phyloP scores from a whole-genome alignment of 345 rosid genomes.

The Murraya paniculata region DNA sequence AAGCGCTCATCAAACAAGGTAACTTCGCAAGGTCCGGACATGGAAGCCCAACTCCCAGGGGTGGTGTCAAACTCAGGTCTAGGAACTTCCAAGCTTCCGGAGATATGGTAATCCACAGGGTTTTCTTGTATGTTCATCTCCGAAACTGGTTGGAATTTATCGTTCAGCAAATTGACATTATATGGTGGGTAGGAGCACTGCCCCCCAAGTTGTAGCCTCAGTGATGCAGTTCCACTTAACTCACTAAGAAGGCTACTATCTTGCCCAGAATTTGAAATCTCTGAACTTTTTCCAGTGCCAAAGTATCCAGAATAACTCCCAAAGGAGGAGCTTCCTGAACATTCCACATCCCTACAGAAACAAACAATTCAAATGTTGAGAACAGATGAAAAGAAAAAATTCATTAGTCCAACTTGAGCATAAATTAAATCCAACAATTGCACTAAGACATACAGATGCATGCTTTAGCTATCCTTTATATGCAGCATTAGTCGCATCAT shows the following conservation, averaged over 20 bases:
- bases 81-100: conserved; percentile 56
- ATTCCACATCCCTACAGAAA: conserved; percentile 58
- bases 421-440: not conserved
- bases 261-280: conserved; percentile 60
- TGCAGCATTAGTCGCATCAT: not conserved
- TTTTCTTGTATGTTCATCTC: conserved; percentile 50
- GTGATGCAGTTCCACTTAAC: conserved; percentile 45
- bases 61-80: conserved; percentile 39
- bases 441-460: not conserved
- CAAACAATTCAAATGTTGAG: not conserved
- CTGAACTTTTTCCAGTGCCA: conserved; percentile 54
- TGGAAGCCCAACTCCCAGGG: conserved; percentile 58
- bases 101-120: conserved; percentile 49
- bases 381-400: not conserved
- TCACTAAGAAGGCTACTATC: conserved; percentile 63
- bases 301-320: conserved; percentile 72
- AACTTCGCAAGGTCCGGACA: conserved; percentile 49
- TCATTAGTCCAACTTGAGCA: not conserved
- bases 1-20: conserved; percentile 56
- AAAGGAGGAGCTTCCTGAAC: conserved; percentile 70
- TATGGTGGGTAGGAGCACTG: conserved; percentile 47
- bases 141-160: conserved; percentile 45
- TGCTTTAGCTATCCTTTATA: not conserved
- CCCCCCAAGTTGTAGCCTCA: conserved; percentile 41
- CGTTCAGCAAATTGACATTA: conserved; percentile 47